Conservation (phyloP, 768 basidiomycete species). For the Mycena galopus region DNA sequence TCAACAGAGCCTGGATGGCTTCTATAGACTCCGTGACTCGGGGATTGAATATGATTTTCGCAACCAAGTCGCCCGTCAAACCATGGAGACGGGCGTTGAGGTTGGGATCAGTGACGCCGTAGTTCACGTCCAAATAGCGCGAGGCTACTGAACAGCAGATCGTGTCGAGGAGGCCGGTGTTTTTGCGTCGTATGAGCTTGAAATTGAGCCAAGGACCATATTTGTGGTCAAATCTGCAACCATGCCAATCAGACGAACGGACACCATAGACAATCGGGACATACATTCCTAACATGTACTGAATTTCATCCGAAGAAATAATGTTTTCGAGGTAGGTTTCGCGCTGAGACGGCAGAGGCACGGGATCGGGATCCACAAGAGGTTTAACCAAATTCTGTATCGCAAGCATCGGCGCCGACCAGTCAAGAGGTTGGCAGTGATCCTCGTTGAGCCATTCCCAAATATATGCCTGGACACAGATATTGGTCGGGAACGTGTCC, state of each 20-base stretch:
- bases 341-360: neutral
- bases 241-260: neutral
- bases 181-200: conserved; percentile 45
- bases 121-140: conserved; percentile 49
- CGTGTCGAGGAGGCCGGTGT: conserved; percentile 48
- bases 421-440: conserved; percentile 48
- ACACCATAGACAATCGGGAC: conserved; percentile 24
- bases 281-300: conserved; percentile 48
- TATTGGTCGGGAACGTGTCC: too few relatives aligned
- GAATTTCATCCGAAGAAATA: conserved; percentile 46
- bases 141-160: conserved; percentile 58
- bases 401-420: too few relatives aligned
- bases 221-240: conserved; percentile 50
- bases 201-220: conserved; percentile 57
- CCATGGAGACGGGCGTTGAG: conserved; percentile 47
- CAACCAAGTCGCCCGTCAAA: conserved; percentile 54
- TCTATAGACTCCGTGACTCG: conserved; percentile 38
- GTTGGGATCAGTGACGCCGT: conserved; percentile 34
- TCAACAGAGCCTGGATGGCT: conserved; percentile 26
- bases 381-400: conserved; percentile 51
- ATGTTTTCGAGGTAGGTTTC: conserved; percentile 45
- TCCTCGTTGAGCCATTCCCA: conserved; percentile 55
- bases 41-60: conserved; percentile 56
- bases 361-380: conserved; percentile 35
- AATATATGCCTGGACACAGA: conserved; percentile 7